Conservation (phyloP, 345 rosid species). For the Diplotaxis tenuifolia region DNA sequence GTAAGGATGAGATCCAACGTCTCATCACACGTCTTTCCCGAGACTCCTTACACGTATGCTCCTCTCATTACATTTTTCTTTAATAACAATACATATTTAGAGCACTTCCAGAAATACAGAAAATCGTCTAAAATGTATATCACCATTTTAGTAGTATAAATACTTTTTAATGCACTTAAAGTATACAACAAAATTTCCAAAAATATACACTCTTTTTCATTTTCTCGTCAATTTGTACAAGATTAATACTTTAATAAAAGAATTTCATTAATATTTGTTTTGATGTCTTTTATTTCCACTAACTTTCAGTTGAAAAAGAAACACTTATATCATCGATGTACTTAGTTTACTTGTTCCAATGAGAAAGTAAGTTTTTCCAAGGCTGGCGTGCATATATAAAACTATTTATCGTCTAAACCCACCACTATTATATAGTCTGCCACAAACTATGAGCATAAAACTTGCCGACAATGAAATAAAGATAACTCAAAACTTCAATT, state of each 20-base stretch:
- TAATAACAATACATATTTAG: no score
- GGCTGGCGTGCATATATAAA: not conserved
- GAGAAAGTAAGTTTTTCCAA: not conserved
- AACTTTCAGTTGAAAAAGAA: not conserved
- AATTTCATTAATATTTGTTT: not conserved
- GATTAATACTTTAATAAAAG: not conserved
- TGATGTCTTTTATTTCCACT: not conserved
- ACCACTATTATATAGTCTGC: not conserved
- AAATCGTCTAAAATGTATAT: no score
- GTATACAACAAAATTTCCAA: no score
- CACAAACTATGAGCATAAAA: not conserved
- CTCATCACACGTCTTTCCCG: slow-evolving; percentile 17
- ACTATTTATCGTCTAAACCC: not conserved
- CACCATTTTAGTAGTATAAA: no score
- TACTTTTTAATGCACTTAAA: no score
- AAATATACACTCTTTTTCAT: no score
- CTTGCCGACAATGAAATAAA: no score
- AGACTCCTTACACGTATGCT: slow-evolving; percentile 24
- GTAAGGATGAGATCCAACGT: slow-evolving; percentile 43
- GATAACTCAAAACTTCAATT: no score
- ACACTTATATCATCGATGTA: not conserved
- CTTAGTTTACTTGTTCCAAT: not conserved
- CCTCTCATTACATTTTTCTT: not conserved
- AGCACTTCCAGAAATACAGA: no score
- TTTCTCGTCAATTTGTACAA: not conserved